phyloP scores from a whole-genome alignment of 2,329 filamentous ascomycete species.

The Fusarium piperis region DNA sequence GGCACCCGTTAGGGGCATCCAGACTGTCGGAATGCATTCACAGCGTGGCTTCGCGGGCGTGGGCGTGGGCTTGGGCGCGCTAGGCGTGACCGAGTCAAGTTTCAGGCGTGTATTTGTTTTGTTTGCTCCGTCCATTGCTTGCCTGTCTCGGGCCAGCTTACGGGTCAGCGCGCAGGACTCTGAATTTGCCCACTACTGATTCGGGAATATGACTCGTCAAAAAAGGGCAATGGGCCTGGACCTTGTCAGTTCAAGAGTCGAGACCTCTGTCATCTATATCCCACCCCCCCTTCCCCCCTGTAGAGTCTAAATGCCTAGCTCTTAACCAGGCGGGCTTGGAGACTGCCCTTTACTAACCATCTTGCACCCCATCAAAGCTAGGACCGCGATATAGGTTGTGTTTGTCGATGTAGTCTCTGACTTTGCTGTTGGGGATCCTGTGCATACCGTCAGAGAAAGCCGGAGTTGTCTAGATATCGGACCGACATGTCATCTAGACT shows the following conservation, averaged over 20 bases:
- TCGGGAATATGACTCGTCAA: conserved; percentile 30
- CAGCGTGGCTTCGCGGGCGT: not conserved
- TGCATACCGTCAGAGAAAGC: not conserved
- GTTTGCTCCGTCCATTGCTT: not conserved
- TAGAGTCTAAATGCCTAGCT: not conserved
- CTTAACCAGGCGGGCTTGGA: not conserved
- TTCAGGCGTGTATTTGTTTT: not conserved
- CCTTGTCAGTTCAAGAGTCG: conserved; percentile 20
- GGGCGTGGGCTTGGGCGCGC: conserved; percentile 2
- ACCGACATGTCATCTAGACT: not conserved
- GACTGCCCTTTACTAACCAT: not conserved
- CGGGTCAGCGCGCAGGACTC: conserved; percentile 8
- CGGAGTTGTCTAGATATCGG: not conserved
- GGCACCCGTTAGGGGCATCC: conserved; percentile 2
- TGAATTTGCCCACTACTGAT: conserved; percentile 26
- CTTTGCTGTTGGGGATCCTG: conserved; percentile 68
- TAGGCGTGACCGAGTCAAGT: conserved; percentile 21
- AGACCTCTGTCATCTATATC: not conserved
- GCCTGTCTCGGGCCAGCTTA: conserved; percentile 1
- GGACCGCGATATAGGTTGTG: conserved; percentile 69
- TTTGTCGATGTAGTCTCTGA: conserved; percentile 78
- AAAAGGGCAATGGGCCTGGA: conserved; percentile 14
- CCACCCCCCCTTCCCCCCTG: not conserved
- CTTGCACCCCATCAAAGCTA: not conserved
- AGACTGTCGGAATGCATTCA: conserved; percentile 21